phyloP scores from a whole-genome alignment of 228 moss, liverwort and hornwort genomes.

The Sphagnum fallax region DNA sequence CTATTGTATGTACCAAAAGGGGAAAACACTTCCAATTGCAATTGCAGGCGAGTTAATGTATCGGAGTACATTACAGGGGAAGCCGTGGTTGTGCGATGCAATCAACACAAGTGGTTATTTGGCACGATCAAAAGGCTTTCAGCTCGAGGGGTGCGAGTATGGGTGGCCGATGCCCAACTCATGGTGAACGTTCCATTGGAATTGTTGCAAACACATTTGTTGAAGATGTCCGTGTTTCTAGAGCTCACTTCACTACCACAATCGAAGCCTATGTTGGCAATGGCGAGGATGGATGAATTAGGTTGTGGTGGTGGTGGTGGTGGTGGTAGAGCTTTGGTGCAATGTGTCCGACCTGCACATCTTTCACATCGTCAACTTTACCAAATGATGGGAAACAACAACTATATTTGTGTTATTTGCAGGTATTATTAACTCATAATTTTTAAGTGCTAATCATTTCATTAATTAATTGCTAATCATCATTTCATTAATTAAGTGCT shows the following conservation, averaged over 20 bases:
- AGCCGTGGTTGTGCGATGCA: constrained; percentile 40
- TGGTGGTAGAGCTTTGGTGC: constrained; percentile 11
- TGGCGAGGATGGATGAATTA: constrained; percentile 4
- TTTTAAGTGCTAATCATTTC: neutral
- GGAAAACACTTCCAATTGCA: neutral
- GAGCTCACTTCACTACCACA: constrained; percentile 7
- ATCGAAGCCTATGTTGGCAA: constrained; percentile 8
- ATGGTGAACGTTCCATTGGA: constrained; percentile 39
- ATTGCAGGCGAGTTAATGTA: constrained; percentile 14
- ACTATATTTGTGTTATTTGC: constrained; percentile 19
- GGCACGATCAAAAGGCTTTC: constrained; percentile 25
- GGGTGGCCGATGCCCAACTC: constrained; percentile 22
- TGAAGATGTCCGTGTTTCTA: constrained; percentile 16
- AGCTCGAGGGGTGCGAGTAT: constrained; percentile 22
- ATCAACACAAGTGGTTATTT: constrained; percentile 38
- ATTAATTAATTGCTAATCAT: neutral
- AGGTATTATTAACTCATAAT: constrained; percentile 12
- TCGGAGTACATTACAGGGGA: constrained; percentile 20
- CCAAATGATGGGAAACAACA: constrained; percentile 4
- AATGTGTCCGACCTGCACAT: constrained; percentile 26
- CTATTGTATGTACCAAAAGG: neutral
- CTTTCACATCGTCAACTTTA: constrained; percentile 22
- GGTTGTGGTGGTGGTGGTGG: neutral
- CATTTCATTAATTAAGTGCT: neutral
- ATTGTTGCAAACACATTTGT: constrained; percentile 29